These are phyloP conservation scores for Phytopythium montanum DNA, from an alignment of 352 stramenopile genomes.

Conservation along the genomic window DNA sequence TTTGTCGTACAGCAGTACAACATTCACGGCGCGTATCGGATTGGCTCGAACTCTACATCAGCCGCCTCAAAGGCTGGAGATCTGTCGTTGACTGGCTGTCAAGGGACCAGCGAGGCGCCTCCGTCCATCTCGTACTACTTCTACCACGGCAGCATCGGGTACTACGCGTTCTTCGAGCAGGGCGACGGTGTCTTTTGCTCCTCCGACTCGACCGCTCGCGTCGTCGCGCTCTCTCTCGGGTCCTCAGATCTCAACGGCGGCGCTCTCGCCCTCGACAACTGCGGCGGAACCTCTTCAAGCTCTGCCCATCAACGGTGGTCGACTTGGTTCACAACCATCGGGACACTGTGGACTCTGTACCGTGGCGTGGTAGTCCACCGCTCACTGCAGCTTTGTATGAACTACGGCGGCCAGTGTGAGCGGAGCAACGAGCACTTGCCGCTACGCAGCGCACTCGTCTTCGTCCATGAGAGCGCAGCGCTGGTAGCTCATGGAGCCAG, in stretches of 20 bases:
- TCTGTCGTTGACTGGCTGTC: neutral
- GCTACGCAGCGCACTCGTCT: slow-evolving; percentile 25
- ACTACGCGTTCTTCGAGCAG: slow-evolving; percentile 5
- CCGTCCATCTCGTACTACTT: slow-evolving; percentile 4
- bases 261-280: slow-evolving; percentile 10
- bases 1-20: slow-evolving; percentile 20
- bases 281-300: neutral
- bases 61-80: neutral
- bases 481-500: slow-evolving; percentile 20
- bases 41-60: neutral
- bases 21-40: slow-evolving; percentile 1
- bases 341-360: slow-evolving; percentile 19
- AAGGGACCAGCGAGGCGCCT: neutral
- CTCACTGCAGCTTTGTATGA: slow-evolving; percentile 24
- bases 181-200: neutral
- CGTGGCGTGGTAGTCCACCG: slow-evolving; percentile 20
- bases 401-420: slow-evolving; percentile 22
- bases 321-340: slow-evolving; percentile 22
- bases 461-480: slow-evolving; percentile 26
- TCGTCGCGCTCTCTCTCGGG: slow-evolving; percentile 18
- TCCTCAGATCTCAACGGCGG: slow-evolving; percentile 25
- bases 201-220: slow-evolving; percentile 22
- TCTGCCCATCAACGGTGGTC: slow-evolving; percentile 7
- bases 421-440: slow-evolving; percentile 13
- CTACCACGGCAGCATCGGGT: slow-evolving; percentile 7